A percentile compares a stretch with the other conserved stretches of the same genome.
phyloP scores from a whole-genome alignment of 140 eudicot genomes.

The Stevia rebaudiana region DNA sequence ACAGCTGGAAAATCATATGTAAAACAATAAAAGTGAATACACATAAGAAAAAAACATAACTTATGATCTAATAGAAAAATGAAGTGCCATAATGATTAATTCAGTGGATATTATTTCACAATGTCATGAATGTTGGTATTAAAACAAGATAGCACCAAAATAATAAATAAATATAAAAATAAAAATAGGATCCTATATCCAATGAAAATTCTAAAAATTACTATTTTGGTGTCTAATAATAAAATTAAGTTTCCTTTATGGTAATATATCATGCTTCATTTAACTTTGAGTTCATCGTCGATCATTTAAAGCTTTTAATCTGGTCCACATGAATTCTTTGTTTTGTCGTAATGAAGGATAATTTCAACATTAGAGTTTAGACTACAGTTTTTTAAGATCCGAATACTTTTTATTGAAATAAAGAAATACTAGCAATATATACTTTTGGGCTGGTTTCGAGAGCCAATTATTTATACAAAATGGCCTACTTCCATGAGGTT shows the following conservation, averaged over 20 bases:
- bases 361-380: not conserved
- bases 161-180: not conserved
- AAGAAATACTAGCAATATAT: not conserved
- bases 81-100: conserved; percentile 13
- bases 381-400: not conserved
- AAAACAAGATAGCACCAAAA: not conserved
- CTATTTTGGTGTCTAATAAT: conserved; percentile 2
- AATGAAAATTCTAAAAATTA: not conserved
- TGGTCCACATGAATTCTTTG: conserved; percentile 5
- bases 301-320: not conserved
- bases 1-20: conserved; percentile 46
- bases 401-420: not conserved
- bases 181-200: not conserved
- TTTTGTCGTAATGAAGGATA: not conserved
- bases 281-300: not conserved
- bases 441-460: not conserved
- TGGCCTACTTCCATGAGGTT: not conserved
- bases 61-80: not conserved
- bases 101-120: not conserved
- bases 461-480: not conserved
- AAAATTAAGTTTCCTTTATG: not conserved
- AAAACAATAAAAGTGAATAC: not conserved
- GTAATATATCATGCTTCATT: not conserved
- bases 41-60: not conserved
- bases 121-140: not conserved